A percentile compares a stretch with the other conserved stretches of the same genome.
Conservation (phyloP, 1,284 basidiomycete species). For the Sparassis latifolia region DNA sequence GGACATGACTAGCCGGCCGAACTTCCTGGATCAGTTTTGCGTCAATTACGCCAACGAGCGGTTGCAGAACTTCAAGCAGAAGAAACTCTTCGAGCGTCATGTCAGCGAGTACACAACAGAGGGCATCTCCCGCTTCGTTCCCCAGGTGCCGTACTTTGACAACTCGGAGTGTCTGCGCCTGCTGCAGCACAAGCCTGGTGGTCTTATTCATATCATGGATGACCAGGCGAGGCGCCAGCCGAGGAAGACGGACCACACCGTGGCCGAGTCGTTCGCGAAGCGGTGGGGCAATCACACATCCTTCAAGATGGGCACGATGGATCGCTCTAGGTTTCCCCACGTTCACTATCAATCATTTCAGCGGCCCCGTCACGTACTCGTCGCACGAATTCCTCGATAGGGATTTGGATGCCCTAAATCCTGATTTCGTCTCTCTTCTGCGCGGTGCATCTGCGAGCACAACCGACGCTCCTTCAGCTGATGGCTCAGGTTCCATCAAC, state of each 20-base stretch:
- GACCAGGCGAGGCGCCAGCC: conserved; percentile 84
- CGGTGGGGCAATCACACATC: conserved; percentile 91
- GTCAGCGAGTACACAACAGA: conserved; percentile 81
- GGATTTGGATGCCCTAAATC: conserved; percentile 86
- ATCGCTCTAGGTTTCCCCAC: conserved; percentile 79
- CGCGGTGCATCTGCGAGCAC: conserved; percentile 46
- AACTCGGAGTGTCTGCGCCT: conserved; percentile 88
- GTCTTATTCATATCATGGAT: conserved; percentile 95
- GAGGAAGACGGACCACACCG: conserved; percentile 90
- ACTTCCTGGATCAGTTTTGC: conserved; percentile 94
- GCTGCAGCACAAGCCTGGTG: conserved; percentile 83
- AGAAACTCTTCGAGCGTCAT: conserved; percentile 73
- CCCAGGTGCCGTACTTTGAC: conserved; percentile 81
- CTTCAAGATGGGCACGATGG: conserved; percentile 76
- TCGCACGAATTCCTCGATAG: conserved; percentile 85
- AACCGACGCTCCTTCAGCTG: conserved; percentile 40
- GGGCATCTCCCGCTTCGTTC: conserved; percentile 70
- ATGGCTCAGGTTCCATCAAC: conserved; percentile 74
- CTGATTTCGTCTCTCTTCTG: conserved; percentile 89
- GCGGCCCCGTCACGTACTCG: conserved; percentile 88
- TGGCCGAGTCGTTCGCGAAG: conserved; percentile 93
- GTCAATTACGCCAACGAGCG: conserved; percentile 95
- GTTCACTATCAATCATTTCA: conserved; percentile 91
- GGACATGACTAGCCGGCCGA: conserved; percentile 77
- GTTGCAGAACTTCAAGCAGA: conserved; percentile 80